Evolutionary conservation across 1,284 basidiomycete genomes (phyloP).

Genomic region (Sanghuangporus weigelae): DNA sequence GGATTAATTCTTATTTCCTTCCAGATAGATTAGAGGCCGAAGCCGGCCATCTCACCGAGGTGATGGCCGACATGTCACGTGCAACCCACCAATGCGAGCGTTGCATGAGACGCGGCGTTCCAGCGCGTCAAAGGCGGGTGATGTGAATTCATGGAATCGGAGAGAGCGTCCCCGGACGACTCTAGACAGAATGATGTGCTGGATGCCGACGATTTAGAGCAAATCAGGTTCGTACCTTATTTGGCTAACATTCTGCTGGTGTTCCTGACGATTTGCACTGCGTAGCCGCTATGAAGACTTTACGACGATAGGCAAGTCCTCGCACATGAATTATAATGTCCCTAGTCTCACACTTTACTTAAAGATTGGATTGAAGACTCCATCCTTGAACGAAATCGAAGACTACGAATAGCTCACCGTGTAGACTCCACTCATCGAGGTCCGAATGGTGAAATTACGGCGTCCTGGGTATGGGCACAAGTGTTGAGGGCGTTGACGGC

Average conservation of each 20-base stretch:
- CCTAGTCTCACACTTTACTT: neutral
- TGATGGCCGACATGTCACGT: neutral
- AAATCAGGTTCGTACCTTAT: conserved; percentile 26
- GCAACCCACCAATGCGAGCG: neutral
- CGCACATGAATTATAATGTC: neutral
- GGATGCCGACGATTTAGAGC: conserved; percentile 27
- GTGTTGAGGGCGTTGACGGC: conserved; percentile 45
- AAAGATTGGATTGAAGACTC: conserved; percentile 97
- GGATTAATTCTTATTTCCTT: no score
- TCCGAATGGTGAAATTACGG: conserved; percentile 45
- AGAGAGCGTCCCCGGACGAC: conserved; percentile 2
- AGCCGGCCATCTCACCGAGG: neutral
- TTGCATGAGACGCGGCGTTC: neutral
- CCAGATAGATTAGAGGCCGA: neutral
- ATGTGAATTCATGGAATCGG: conserved; percentile 16
- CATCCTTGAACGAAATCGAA: conserved; percentile 76
- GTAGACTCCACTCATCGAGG: conserved; percentile 46
- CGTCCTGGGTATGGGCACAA: conserved; percentile 61
- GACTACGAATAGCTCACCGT: conserved; percentile 53
- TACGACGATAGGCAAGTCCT: conserved; percentile 61
- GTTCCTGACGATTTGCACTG: neutral
- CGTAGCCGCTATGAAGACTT: conserved; percentile 80
- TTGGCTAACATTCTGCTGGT: neutral
- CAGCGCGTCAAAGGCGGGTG: neutral
- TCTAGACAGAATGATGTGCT: neutral